Conservation (phyloP, 2,329 filamentous ascomycete genomes). For the Alternaria postmessia region DNA sequence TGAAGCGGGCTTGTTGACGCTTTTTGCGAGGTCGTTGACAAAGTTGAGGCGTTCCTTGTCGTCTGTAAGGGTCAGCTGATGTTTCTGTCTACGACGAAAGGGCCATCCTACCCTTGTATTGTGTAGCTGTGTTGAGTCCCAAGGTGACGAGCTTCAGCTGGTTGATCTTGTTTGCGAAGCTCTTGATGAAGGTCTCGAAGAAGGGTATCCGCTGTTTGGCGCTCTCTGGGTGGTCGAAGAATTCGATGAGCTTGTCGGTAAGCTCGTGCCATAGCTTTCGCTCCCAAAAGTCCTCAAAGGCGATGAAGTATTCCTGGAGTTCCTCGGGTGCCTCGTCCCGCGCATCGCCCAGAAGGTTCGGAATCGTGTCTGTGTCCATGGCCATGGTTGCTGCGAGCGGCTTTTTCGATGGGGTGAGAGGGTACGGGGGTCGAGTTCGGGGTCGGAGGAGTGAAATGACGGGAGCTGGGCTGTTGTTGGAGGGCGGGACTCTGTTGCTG, state of each 20-base stretch:
- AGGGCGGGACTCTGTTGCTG: slow-evolving; percentile 32
- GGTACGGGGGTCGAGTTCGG: neutral
- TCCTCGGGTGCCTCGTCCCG: slow-evolving; percentile 87
- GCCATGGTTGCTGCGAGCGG: slow-evolving; percentile 38
- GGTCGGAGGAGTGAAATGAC: slow-evolving; percentile 14
- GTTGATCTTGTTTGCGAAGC: slow-evolving; percentile 98
- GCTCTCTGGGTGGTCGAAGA: slow-evolving; percentile 85
- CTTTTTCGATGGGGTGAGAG: neutral
- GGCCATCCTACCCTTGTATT: slow-evolving; percentile 76
- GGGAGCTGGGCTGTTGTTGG: slow-evolving; percentile 15
- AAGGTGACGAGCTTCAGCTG: slow-evolving; percentile 95
- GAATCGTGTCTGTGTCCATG: slow-evolving; percentile 88
- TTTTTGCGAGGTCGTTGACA: slow-evolving; percentile 81
- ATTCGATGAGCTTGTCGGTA: slow-evolving; percentile 84
- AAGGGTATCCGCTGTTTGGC: slow-evolving; percentile 84
- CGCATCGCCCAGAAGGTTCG: slow-evolving; percentile 91
- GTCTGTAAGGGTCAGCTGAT: slow-evolving; percentile 63
- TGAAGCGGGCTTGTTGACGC: slow-evolving; percentile 89
- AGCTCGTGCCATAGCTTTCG: slow-evolving; percentile 99
- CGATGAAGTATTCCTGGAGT: slow-evolving; percentile 85
- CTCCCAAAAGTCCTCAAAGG: slow-evolving; percentile 97
- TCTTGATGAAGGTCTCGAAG: slow-evolving; percentile 94
- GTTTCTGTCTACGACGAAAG: neutral
- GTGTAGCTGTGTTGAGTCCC: slow-evolving; percentile 83
- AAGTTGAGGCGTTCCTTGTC: slow-evolving; percentile 86